These are phyloP conservation scores for Chloris gayana DNA, from an alignment of 176 grass and related monocot species.

Conservation along the genomic window DNA sequence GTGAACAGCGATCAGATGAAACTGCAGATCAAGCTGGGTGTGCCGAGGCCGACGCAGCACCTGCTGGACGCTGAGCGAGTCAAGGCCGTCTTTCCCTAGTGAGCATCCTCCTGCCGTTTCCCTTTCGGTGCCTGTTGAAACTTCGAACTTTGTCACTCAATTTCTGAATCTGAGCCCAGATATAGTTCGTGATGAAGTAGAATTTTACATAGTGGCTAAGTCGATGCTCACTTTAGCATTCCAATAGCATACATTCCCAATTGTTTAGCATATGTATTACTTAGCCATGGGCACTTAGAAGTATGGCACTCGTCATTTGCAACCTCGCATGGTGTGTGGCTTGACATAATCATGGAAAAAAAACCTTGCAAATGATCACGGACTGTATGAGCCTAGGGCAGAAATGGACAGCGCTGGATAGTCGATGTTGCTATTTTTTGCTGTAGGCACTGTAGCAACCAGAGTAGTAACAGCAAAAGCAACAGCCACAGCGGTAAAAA, in stretches of 20 bases:
- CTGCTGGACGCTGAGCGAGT: slow-evolving; percentile 74
- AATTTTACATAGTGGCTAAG: not conserved
- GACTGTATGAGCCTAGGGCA: not conserved
- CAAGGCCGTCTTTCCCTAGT: slow-evolving; percentile 95
- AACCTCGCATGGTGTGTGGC: not conserved
- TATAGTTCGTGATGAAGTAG: slow-evolving; percentile 16
- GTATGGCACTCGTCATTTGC: not conserved
- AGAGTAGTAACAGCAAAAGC: too few relatives aligned
- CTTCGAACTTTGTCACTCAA: slow-evolving; percentile 17
- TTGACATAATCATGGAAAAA: slow-evolving; percentile 7
- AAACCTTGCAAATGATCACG: not conserved
- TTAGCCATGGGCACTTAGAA: not conserved
- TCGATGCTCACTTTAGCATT: slow-evolving; percentile 7
- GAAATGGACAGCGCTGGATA: too few relatives aligned
- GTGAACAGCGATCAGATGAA: slow-evolving; percentile 97
- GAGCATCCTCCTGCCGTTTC: slow-evolving; percentile 33
- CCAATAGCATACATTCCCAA: slow-evolving; percentile 7
- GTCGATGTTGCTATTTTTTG: too few relatives aligned
- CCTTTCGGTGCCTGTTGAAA: slow-evolving; percentile 10
- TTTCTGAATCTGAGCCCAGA: not conserved
- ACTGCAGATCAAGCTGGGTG: slow-evolving; percentile 90
- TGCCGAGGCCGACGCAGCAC: slow-evolving; percentile 71
- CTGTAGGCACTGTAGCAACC: too few relatives aligned
- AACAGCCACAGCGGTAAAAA: too few relatives aligned
- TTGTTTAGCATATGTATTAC: not conserved